A percentile compares a stretch with the other conserved stretches of the same genome.
These are phyloP conservation scores for Sedum album DNA, from an alignment of 164 flowering plant species.

Conservation along the genomic window DNA sequence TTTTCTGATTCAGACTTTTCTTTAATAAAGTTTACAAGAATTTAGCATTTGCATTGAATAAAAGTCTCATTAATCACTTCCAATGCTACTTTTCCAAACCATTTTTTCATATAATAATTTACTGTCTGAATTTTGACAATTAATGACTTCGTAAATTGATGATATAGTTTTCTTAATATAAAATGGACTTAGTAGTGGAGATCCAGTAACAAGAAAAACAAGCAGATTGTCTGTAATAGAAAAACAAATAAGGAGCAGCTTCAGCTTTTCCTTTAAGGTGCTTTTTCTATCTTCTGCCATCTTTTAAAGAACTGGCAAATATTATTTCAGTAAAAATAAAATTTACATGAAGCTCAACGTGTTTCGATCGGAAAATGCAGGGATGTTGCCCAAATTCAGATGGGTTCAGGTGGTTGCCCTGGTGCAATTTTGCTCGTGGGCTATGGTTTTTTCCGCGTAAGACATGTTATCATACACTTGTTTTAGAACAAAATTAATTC, in stretches of 20 bases:
- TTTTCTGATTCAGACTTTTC: no score
- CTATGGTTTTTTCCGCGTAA: background rate
- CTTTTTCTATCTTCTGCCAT: background rate
- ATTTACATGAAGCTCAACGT: background rate
- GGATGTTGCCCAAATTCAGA: background rate
- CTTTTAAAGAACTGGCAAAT: background rate
- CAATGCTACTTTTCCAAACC: no score
- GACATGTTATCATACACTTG: background rate
- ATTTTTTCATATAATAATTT: no score
- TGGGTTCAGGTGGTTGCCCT: background rate
- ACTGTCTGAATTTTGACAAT: no score
- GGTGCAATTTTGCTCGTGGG: background rate
- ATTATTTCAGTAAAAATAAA: background rate
- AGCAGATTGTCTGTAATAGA: background rate
- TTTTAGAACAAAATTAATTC: no score
- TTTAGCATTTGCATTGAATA: no score
- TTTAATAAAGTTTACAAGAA: no score
- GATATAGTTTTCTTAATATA: no score
- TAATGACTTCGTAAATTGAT: no score
- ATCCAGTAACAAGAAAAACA: no score
- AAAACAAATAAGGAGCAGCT: background rate
- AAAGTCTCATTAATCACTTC: no score
- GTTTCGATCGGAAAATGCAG: conserved; percentile 1
- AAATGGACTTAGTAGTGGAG: no score
- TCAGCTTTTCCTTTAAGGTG: background rate